Conservation (phyloP, 768 basidiomycete species). For the Rhodotorula babjevae region DNA sequence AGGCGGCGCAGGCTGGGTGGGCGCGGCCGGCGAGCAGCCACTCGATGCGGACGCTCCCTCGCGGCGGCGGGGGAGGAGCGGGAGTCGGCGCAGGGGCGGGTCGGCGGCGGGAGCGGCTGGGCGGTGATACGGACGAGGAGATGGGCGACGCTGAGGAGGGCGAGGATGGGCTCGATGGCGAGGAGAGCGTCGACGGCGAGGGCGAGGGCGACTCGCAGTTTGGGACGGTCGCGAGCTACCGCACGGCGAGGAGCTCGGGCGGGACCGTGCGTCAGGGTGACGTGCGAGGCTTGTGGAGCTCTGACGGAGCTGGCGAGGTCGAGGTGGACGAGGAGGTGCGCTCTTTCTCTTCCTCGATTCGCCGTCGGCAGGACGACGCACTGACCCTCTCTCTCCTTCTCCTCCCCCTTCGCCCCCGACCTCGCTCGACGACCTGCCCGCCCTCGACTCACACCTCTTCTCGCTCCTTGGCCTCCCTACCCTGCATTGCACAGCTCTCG, state of each 20-base stretch:
- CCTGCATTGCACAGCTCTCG: slow-evolving; percentile 11
- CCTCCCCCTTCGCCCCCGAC: too few species aligned
- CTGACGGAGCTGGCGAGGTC: not conserved
- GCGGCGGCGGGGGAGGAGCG: not conserved
- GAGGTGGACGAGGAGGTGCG: slow-evolving; percentile 4
- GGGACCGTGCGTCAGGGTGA: not conserved
- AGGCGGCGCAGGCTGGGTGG: not conserved
- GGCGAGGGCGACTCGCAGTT: slow-evolving; percentile 4
- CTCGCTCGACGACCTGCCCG: too few species aligned
- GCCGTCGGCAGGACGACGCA: too few species aligned
- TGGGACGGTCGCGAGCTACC: slow-evolving; percentile 13
- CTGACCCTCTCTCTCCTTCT: not conserved
- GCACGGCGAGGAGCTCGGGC: slow-evolving; percentile 4
- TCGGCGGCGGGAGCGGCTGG: not conserved
- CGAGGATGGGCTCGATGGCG: not conserved
- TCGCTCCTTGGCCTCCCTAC: not conserved
- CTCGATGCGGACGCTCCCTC: slow-evolving; percentile 22
- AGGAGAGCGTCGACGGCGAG: not conserved
- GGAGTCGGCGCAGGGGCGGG: not conserved
- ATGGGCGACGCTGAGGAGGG: not conserved
- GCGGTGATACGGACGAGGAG: not conserved
- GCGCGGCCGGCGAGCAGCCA: slow-evolving; percentile 22
- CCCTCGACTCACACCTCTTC: too few species aligned
- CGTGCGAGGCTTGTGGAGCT: not conserved
- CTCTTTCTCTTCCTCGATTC: not conserved